A percentile compares a stretch with the other conserved stretches of the same genome.
Evolutionary conservation across 176 grass and related monocot genomes (phyloP).

Genomic region (Triticum urartu): DNA sequence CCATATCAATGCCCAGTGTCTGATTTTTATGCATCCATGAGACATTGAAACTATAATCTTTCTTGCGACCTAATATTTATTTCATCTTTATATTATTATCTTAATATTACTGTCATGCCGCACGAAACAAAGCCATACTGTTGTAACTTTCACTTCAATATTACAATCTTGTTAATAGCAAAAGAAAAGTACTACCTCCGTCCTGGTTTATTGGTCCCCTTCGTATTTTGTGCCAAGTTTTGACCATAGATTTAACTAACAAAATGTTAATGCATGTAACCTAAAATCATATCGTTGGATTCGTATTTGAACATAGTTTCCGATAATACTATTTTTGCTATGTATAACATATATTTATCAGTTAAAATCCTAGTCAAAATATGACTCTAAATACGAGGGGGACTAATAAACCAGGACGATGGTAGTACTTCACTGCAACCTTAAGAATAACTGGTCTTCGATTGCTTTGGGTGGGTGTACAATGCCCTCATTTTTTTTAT

Average conservation of each 20-base stretch:
- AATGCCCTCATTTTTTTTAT: conserved; percentile 21
- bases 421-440: neutral
- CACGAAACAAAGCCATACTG: neutral
- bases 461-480: neutral
- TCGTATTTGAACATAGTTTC: too few species aligned
- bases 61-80: conserved; percentile 6
- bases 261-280: too few species aligned
- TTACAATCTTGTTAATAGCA: conserved; percentile 3
- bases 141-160: neutral
- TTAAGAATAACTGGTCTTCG: conserved; percentile 5
- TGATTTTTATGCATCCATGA: neutral
- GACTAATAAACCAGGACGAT: too few species aligned
- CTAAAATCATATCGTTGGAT: too few species aligned
- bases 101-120: neutral
- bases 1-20: conserved; percentile 14
- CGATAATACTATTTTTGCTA: too few species aligned
- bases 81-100: conserved; percentile 19
- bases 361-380: too few species aligned
- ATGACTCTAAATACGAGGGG: too few species aligned
- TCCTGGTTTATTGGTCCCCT: too few species aligned
- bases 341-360: too few species aligned
- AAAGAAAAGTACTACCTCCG: neutral
- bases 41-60: conserved; percentile 18
- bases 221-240: too few species aligned
- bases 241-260: too few species aligned